phyloP scores from a whole-genome alignment of 2,329 filamentous ascomycete genomes.

The Botrytis fragariae region DNA sequence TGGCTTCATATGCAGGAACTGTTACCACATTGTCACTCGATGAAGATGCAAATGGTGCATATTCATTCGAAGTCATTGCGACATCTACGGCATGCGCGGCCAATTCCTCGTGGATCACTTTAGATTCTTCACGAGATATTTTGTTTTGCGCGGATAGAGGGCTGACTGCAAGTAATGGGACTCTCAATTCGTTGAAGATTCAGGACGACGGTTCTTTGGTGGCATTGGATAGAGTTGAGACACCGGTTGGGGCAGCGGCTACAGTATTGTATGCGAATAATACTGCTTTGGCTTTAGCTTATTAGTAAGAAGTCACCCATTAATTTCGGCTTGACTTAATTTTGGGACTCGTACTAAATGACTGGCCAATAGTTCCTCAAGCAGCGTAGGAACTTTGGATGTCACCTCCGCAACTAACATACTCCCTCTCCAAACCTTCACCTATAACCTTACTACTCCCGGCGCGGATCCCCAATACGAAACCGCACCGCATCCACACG shows the following conservation, averaged over 20 bases:
- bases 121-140: not conserved
- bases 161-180: not conserved
- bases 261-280: slow-evolving; percentile 4
- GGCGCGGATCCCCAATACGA: not conserved
- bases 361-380: not conserved
- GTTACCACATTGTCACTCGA: not conserved
- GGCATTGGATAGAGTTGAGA: slow-evolving; percentile 9
- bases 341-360: not conserved
- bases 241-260: not conserved
- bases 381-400: not conserved
- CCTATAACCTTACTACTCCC: not conserved
- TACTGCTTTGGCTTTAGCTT: slow-evolving; percentile 3
- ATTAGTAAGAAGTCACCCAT: not conserved
- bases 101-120: not conserved
- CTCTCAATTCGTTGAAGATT: slow-evolving; percentile 10
- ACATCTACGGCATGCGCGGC: not conserved
- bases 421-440: slow-evolving; percentile 3
- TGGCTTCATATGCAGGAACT: not conserved
- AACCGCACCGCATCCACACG: slow-evolving; percentile 46
- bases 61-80: not conserved
- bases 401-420: not conserved
- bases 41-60: not conserved
- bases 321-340: not conserved
- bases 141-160: slow-evolving; percentile 11
- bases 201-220: not conserved